Evolutionary conservation across 345 rosid species (phyloP).

Genomic region (Xanthoceras sorbifolium): DNA sequence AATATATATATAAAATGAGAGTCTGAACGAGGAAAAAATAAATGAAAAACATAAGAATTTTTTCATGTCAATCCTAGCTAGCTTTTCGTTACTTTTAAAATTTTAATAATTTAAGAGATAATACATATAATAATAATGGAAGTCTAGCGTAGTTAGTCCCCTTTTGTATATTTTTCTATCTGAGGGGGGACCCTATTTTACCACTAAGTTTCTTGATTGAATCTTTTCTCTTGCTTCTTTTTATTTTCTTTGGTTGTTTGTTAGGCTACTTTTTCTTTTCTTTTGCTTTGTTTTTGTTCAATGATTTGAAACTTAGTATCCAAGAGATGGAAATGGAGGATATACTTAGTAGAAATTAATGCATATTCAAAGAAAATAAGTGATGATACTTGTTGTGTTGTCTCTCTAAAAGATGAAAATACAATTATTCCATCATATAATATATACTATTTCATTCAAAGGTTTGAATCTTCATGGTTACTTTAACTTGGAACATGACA

Average conservation of each 20-base stretch:
- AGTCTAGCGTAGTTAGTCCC: not conserved
- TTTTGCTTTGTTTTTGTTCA: not conserved
- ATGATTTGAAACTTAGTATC: not conserved
- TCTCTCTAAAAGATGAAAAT: too few species aligned
- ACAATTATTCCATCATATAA: not conserved
- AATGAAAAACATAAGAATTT: not conserved
- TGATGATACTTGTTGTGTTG: not conserved
- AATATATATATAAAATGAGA: not conserved
- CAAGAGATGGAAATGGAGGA: not conserved
- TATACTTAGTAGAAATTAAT: not conserved
- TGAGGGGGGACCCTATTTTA: not conserved
- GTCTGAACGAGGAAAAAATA: slow-evolving; percentile 4
- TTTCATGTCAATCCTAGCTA: slow-evolving; percentile 16
- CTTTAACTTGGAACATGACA: too few species aligned
- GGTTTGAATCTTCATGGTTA: not conserved
- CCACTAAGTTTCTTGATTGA: not conserved
- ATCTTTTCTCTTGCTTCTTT: not conserved
- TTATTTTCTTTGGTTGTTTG: not conserved
- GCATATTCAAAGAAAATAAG: slow-evolving; percentile 4
- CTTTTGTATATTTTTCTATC: not conserved
- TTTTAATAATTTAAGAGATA: too few species aligned
- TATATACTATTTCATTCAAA: too few species aligned
- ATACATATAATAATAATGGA: slow-evolving; percentile 10
- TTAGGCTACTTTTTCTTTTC: not conserved
- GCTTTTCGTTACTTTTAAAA: slow-evolving; percentile 14